Percentiles rank a stretch among this genome's conserved stretches.
Conservation (phyloP, 2,329 filamentous ascomycete genomes). For the Dothistroma pini region DNA sequence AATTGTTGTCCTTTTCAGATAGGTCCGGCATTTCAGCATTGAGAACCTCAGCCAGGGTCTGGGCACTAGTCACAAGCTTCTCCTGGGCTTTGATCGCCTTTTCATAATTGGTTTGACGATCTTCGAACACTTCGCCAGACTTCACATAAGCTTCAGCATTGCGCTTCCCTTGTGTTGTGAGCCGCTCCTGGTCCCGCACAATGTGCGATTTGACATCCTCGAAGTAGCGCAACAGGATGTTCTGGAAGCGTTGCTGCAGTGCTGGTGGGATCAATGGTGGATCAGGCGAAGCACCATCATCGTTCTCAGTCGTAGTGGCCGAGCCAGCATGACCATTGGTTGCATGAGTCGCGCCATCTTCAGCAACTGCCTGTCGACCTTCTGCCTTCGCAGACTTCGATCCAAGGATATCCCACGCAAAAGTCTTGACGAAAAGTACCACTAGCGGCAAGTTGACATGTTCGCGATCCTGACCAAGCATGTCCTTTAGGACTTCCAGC, state of each 20-base stretch:
- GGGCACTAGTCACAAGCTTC: conserved; percentile 82
- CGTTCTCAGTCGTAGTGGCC: conserved; percentile 51
- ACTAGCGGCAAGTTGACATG: conserved; percentile 87
- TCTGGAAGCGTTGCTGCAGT: conserved; percentile 79
- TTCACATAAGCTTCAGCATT: conserved; percentile 99
- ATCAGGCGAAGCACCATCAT: conserved; percentile 55
- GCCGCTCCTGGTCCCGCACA: conserved; percentile 83
- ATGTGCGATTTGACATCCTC: conserved; percentile 90
- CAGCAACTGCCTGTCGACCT: conserved; percentile 77
- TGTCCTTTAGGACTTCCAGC: conserved; percentile 93
- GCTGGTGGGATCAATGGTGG: conserved; percentile 71
- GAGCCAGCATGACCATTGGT: conserved; percentile 51
- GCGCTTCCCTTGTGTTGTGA: conserved; percentile 80
- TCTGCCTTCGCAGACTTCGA: conserved; percentile 68
- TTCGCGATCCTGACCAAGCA: conserved; percentile 89
- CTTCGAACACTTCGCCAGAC: conserved; percentile 96
- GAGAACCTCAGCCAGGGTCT: conserved; percentile 82
- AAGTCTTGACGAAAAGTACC: conserved; percentile 93
- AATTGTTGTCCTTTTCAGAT: conserved; percentile 72
- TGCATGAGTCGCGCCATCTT: conserved; percentile 66
- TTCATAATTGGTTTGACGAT: conserved; percentile 92
- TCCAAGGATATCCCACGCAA: conserved; percentile 91
- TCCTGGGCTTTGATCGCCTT: conserved; percentile 91
- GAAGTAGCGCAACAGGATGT: conserved; percentile 81
- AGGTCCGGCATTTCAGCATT: conserved; percentile 92